Evolutionary conservation across 164 flowering plant genomes (phyloP), one percentile per base, ranked within the genome.

Genomic region (Liriodendron chinense): DNA sequence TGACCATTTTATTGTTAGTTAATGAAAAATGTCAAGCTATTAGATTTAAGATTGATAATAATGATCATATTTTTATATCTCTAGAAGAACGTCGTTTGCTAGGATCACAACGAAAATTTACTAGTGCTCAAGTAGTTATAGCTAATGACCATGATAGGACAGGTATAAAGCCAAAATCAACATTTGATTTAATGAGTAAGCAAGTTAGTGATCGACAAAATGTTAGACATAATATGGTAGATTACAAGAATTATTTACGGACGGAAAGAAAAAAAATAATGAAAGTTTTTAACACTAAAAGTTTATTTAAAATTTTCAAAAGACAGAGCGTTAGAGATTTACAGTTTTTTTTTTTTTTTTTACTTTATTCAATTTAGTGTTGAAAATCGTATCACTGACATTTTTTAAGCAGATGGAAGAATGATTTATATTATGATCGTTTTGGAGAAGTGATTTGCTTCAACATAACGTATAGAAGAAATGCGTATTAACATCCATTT

Each of bases 51-150:
- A 28, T 28, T 28, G 67, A 47, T 18, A 57, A 69, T 62, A 75
- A 75, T n/a, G n/a, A n/a, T 50, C 73, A 69, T 62, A 56, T 57
- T 24, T 56, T 75, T 59, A 68, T 47, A 67, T 61, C 64, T 69
- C 57, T 73, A 43, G 18, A 62, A 48, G 56, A 69, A 63, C 73
- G 61, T 22, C 65, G 69, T 64, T 9, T 75, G 25, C 69, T 75
- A 70, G 57, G 78, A 62, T 75, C 78, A 43, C 78, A 75, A 28
- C 14, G 78, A 69, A 75, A 75, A 64, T 16, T 69, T 26, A 47
- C 23, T 14, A 18, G 14, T 53, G 25, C 78, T 24, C 72, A 57
- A 22, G 50, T 47, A 10, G 73, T 62, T 28, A 28, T 28, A 28
- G 1, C 3, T 28, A 4, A 28, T 28, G 3, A 28, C 3, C 3